Conservation (phyloP, 1,139 yeast genomes). For the Candida sp. region DNA sequence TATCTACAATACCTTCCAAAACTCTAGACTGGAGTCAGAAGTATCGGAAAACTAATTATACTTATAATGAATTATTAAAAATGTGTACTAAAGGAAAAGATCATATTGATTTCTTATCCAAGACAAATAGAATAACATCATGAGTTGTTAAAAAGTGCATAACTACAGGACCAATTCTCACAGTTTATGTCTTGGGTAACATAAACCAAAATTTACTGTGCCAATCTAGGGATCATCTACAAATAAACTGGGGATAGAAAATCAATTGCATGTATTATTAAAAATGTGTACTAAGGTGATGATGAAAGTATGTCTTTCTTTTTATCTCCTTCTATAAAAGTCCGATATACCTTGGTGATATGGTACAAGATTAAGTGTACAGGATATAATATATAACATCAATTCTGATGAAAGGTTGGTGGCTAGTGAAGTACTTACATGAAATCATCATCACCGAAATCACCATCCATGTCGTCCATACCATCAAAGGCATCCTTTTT, state of each 20-base stretch:
- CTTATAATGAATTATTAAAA: slow-evolving; percentile 6
- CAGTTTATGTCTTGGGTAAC: too few species aligned
- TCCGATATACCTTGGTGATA: neutral
- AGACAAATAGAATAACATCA: neutral
- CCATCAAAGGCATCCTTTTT: slow-evolving; percentile 72
- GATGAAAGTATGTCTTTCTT: too few species aligned
- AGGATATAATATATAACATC: neutral
- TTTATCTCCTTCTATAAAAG: neutral
- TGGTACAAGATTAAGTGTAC: neutral
- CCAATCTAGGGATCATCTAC: too few species aligned
- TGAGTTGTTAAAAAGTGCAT: too few species aligned
- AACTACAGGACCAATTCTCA: too few species aligned
- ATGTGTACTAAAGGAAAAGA: slow-evolving; percentile 12
- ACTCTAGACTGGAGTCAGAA: neutral
- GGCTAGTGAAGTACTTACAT: slow-evolving; percentile 51
- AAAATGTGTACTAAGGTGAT: too few species aligned
- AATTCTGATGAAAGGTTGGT: too few species aligned
- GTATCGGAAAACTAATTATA: slow-evolving; percentile 1
- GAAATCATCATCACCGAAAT: slow-evolving; percentile 77
- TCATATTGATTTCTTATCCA: slow-evolving; percentile 14
- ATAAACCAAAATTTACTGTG: too few species aligned
- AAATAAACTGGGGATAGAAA: too few species aligned
- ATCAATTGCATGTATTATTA: too few species aligned
- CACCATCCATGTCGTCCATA: slow-evolving; percentile 44
- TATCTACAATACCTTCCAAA: too few species aligned